Conservation (phyloP, 1,139 yeast genomes). For the Candida dubliniensis region DNA sequence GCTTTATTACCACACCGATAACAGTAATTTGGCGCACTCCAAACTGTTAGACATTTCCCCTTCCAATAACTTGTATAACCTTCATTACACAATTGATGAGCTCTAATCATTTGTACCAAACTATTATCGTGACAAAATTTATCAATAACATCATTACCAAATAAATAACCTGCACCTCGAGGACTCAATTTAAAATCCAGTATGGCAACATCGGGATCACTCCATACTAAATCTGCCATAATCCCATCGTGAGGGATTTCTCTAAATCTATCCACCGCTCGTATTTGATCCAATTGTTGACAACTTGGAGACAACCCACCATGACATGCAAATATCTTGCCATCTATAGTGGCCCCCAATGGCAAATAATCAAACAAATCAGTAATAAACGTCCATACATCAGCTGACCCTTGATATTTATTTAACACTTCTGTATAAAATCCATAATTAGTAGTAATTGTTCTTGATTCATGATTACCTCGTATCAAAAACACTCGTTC, state of each 20-base stretch:
- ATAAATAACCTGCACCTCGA: conserved; percentile 96
- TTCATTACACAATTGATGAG: conserved; percentile 95
- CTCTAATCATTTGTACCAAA: conserved; percentile 81
- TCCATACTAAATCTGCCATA: conserved; percentile 98
- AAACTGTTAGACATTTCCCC: conserved; percentile 89
- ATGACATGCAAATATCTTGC: conserved; percentile 91
- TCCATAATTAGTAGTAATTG: conserved; percentile 95
- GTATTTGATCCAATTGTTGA: conserved; percentile 88
- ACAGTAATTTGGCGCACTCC: conserved; percentile 99
- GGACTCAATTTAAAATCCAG: conserved; percentile 87
- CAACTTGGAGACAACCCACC: conserved; percentile 96
- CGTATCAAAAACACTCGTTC: conserved; percentile 75
- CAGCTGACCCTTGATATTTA: conserved; percentile 74
- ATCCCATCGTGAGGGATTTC: conserved; percentile 99
- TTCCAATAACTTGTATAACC: conserved; percentile 92
- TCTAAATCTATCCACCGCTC: conserved; percentile 82
- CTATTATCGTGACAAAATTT: conserved; percentile 78
- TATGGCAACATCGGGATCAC: conserved; percentile 91
- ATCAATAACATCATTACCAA: conserved; percentile 87
- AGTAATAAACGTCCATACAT: conserved; percentile 87
- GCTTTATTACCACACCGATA: conserved; percentile 97
- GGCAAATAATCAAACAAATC: conserved; percentile 92
- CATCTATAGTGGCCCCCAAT: conserved; percentile 88
- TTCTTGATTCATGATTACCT: conserved; percentile 95
- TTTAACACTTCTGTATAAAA: conserved; percentile 92